These are phyloP conservation scores for Aspergillus bertholletiae DNA, from an alignment of 495 filamentous ascomycete species.

Conservation along the genomic window DNA sequence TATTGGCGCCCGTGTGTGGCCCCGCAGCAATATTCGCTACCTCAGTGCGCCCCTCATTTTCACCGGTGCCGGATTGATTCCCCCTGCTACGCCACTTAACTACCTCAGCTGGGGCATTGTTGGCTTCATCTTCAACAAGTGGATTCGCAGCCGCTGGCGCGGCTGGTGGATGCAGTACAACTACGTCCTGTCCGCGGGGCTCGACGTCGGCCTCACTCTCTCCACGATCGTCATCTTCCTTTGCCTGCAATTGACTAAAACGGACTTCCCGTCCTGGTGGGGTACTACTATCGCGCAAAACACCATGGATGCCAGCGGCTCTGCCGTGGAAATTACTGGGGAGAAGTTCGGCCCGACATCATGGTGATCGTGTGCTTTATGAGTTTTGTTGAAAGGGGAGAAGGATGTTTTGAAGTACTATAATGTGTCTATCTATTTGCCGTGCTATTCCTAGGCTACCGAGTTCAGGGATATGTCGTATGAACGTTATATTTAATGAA, in stretches of 20 bases:
- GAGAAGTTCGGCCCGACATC: conserved; percentile 57
- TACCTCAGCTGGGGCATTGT: conserved; percentile 64
- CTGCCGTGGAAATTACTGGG: conserved; percentile 39
- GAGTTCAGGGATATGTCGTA: too few relatives aligned
- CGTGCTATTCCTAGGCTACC: not conserved
- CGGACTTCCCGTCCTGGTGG: conserved; percentile 60
- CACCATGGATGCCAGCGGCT: conserved; percentile 42
- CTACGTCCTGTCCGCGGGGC: conserved; percentile 68
- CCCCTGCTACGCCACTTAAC: conserved; percentile 52
- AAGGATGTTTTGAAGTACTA: not conserved
- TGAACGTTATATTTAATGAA: too few relatives aligned
- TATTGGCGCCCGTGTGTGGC: conserved; percentile 41
- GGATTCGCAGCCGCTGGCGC: conserved; percentile 54
- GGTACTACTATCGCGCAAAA: conserved; percentile 50
- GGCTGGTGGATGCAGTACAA: conserved; percentile 81
- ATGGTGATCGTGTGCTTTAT: conserved; percentile 27
- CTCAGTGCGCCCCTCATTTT: conserved; percentile 49
- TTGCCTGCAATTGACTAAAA: conserved; percentile 52
- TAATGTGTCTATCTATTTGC: not conserved
- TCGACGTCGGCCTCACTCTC: conserved; percentile 65
- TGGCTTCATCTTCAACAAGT: conserved; percentile 65
- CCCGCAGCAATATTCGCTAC: conserved; percentile 35
- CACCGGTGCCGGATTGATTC: conserved; percentile 41
- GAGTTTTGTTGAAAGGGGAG: not conserved
- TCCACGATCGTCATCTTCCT: conserved; percentile 71